phyloP scores from a whole-genome alignment of 257 asterid species.

The Solanum sejunctum region DNA sequence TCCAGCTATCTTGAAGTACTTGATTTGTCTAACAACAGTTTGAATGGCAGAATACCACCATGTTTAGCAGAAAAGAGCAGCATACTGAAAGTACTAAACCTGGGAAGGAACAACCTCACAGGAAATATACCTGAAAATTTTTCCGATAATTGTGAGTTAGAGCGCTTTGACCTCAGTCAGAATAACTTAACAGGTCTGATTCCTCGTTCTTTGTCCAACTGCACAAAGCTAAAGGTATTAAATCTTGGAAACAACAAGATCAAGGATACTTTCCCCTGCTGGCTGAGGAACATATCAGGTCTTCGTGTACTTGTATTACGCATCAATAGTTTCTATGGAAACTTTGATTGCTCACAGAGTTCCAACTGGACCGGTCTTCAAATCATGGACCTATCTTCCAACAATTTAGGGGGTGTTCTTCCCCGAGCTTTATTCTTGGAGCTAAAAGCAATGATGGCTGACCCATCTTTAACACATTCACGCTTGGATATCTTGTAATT shows the following conservation, averaged over 20 bases:
- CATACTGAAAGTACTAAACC: conserved; percentile 18
- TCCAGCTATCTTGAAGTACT: conserved; percentile 23
- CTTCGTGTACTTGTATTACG: conserved; percentile 45
- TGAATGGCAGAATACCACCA: conserved; percentile 31
- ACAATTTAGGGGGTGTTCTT: conserved; percentile 35
- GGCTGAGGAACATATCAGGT: conserved; percentile 12
- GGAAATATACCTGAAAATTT: conserved; percentile 27
- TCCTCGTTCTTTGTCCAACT: conserved; percentile 34
- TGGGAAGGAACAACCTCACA: conserved; percentile 29
- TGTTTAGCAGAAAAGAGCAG: conserved; percentile 16
- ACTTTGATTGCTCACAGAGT: conserved; percentile 7
- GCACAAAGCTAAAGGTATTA: conserved; percentile 21
- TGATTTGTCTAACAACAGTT: conserved; percentile 40
- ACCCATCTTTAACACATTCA: background rate
- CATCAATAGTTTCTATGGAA: conserved; percentile 41
- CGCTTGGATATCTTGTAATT: conserved; percentile 13
- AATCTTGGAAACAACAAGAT: conserved; percentile 30
- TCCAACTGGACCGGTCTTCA: conserved; percentile 53
- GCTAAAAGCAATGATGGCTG: conserved; percentile 32
- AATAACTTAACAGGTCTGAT: conserved; percentile 24
- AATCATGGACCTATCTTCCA: conserved; percentile 45
- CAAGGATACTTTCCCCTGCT: conserved; percentile 12
- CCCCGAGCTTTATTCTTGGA: conserved; percentile 13
- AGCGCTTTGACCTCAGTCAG: conserved; percentile 31
- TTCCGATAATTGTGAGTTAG: conserved; percentile 14